Base-by-base conservation (phyloP, 179 eudicot genomes). In the Sideroxylon spinosum region DNA sequence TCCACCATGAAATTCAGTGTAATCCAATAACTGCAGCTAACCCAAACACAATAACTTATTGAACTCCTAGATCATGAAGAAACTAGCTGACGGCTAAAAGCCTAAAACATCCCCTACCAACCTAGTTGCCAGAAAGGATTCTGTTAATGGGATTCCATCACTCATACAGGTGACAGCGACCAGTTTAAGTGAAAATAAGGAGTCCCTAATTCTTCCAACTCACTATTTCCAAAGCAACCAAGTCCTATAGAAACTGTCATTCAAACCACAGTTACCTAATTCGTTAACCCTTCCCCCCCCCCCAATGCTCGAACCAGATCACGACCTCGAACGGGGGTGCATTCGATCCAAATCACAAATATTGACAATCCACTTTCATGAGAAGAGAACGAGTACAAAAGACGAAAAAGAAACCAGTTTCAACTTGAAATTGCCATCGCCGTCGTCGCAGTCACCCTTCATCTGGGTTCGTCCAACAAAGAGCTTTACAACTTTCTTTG, bases 51-150 rank as follows among this genome's bases (percentile, higher is more conserved):
- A 48, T 10, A 59, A 19, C 56, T 70, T 37, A 12, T 10, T 11
- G 73, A 48, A 19, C 75, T 3, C 20, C 29, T 13, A 26, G 55
- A 25, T 37, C 9, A 37, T 55, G 11, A 19, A 63, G 23, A 32
- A 73, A 57, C 22, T 26, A 26, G 75, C n/a, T 5, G 6, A 73
- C 16, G 3, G 11, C n/a, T 52, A 28, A 72, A 73, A 20, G 3
- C 4, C 11, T 52, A 28, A 72, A 73, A 20, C 10, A 73, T 59
- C 19, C 49, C 56, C 64, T 3, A 73, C 61, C 20, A 14, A 71
- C 76, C 0, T 73, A 28, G 28, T 73, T 57, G 26, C 75, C 25
- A 53, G 48, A 12, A 71, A 53, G 75, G 62, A 71, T 53, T 28
- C 22, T 8, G 7, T 11, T n/a, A 53, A 20, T 5, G 6, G 37